These are phyloP conservation scores for Nasturtium officinale DNA, from an alignment of 345 rosid genomes.

Conservation along the genomic window DNA sequence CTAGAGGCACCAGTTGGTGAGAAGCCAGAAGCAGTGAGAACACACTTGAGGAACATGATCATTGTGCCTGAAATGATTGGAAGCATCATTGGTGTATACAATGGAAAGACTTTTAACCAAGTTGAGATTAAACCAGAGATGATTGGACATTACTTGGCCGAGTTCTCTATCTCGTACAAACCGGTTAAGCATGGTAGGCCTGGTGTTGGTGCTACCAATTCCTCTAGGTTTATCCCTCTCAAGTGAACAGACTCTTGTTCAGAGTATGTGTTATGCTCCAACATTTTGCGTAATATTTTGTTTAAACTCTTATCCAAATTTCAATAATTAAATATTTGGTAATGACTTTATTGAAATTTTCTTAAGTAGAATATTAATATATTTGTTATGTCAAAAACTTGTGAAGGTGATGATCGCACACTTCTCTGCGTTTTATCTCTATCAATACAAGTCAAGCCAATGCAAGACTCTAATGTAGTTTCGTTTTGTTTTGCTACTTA, in stretches of 20 bases:
- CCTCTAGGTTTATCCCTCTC: conserved; percentile 80
- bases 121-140: conserved; percentile 29
- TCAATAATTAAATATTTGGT: not conserved
- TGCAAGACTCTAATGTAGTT: not conserved
- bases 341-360: not conserved
- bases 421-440: conserved; percentile 70
- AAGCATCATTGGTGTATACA: conserved; percentile 32
- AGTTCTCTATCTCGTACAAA: conserved; percentile 59
- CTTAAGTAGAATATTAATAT: not conserved
- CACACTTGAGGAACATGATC: conserved; percentile 69
- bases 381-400: not conserved
- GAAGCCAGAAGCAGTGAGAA: conserved; percentile 73
- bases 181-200: conserved; percentile 79
- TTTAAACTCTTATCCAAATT: not conserved
- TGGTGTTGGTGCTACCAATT: conserved; percentile 77
- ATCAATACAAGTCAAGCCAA: conserved; percentile 47
- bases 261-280: not conserved
- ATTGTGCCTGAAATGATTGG: conserved; percentile 58
- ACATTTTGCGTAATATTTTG: not conserved
- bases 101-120: conserved; percentile 33
- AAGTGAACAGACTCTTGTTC: conserved; percentile 43
- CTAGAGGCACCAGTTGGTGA: conserved; percentile 67
- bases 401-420: not conserved
- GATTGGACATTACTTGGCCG: conserved; percentile 44
- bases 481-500: conserved; percentile 2